A percentile compares a stretch with the other conserved stretches of the same genome.
These are phyloP conservation scores for Populus hybrid DNA, from an alignment of 441 rosid genomes.

Conservation along the genomic window DNA sequence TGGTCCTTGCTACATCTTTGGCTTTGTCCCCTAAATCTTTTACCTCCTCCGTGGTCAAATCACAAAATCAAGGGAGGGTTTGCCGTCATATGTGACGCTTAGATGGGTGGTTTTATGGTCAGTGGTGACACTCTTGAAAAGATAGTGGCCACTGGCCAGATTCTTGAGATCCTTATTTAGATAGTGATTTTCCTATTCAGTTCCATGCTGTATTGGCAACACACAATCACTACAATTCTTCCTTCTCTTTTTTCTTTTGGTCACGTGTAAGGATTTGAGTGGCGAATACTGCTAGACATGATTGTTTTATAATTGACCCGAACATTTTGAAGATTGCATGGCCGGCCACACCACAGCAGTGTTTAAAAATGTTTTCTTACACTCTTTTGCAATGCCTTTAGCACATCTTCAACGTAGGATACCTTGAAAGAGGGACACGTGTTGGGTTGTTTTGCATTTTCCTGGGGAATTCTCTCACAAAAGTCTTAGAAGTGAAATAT, in stretches of 20 bases:
- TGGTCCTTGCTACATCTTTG: neutral
- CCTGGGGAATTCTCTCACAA: slow-evolving; percentile 2
- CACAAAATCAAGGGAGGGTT: neutral
- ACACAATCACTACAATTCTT: neutral
- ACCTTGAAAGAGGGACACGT: slow-evolving; percentile 24
- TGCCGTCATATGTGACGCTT: neutral
- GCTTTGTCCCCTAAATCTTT: neutral
- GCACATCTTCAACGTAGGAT: slow-evolving; percentile 10
- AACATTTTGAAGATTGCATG: neutral
- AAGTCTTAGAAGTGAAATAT: slow-evolving; percentile 19
- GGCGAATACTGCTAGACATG: neutral
- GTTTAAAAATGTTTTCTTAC: neutral
- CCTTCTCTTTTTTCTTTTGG: neutral
- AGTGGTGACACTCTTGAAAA: slow-evolving; percentile 1
- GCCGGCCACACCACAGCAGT: neutral
- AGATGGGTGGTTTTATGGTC: neutral
- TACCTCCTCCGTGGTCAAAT: neutral
- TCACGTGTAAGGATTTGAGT: slow-evolving; percentile 1
- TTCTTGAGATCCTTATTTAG: slow-evolving; percentile 3
- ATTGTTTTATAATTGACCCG: neutral
- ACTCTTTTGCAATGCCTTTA: neutral
- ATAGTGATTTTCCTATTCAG: slow-evolving; percentile 13
- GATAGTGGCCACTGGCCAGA: slow-evolving; percentile 19
- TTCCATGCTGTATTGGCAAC: slow-evolving; percentile 1
- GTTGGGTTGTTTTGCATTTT: slow-evolving; percentile 19